A percentile compares a stretch with the other conserved stretches of the same genome.
Conservation (phyloP, 306 rosid genomes). For the Oxytropis ochrocephala region DNA sequence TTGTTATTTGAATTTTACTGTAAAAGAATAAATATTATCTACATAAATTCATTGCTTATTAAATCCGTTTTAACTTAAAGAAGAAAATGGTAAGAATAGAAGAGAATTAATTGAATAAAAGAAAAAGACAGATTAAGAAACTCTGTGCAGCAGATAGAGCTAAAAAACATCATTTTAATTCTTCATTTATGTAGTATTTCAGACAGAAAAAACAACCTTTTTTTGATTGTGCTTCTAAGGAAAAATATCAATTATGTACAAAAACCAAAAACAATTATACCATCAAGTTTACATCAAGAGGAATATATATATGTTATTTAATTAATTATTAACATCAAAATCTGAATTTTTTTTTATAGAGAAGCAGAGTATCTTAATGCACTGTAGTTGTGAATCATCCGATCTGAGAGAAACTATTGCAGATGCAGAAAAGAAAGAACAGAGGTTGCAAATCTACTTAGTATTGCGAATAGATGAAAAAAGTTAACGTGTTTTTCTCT, state of each 20-base stretch:
- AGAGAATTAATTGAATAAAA: not conserved
- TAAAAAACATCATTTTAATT: not conserved
- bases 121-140: not conserved
- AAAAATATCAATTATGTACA: not conserved
- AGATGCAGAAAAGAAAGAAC: too few species aligned
- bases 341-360: not conserved
- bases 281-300: not conserved
- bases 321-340: not conserved
- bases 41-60: not conserved
- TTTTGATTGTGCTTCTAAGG: not conserved
- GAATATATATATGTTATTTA: not conserved
- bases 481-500: not conserved
- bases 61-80: constrained; percentile 1
- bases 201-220: not conserved
- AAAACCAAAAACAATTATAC: constrained; percentile 12
- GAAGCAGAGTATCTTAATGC: not conserved
- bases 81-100: not conserved
- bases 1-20: constrained; percentile 13
- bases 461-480: too few species aligned
- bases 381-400: too few species aligned
- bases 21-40: not conserved
- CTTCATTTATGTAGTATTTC: not conserved
- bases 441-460: too few species aligned
- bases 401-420: too few species aligned
- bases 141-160: not conserved